Base-by-base conservation (phyloP, 768 basidiomycete species). In the Sarcodon aspratus region DNA sequence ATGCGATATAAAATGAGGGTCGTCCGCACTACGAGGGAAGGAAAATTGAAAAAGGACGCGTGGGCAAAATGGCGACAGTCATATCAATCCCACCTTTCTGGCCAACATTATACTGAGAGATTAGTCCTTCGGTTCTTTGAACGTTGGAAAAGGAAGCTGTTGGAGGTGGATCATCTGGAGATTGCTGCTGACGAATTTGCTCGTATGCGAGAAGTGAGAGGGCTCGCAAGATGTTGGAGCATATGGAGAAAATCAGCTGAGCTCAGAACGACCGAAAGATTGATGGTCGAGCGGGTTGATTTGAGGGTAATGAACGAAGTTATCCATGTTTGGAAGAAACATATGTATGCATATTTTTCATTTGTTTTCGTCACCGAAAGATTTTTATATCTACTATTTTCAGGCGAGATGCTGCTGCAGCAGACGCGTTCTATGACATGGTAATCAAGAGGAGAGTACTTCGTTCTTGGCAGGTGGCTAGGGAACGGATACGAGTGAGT, bases 1-100 rank as follows among this genome's bases (percentile, higher is more conserved):
- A 87, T 87, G 83, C 80, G 84, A 31, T 55, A 66, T 53, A 82
- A 76, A 59, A 86, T 87, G 78, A n/a, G n/a, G 57, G 59, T 63
- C 9, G 66, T 84, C 33, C 76, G 75, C 53, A 75, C 76, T 51
- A 78, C 66, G 51, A 71, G 72, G 49, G 80, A 85, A 31, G 50
- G 56, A 6, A 72, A 73, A 55, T 58, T 85, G 42, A 61, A 70
- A 55, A 75, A 67, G 54, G 75, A 80, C 54, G 73, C 74, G 7
- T 85, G 82, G 80, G 67, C 61, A 37, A 74, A 74, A 56, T 90
- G 88, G 88, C 71, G 74, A 37, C 80, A 77, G 50, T 65, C 70
- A 8, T 71, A 78, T 52, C 69, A 66, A n/a, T 69, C 69, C 9
- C 73, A 65, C 44, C 59, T 77, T 1, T 73, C 80, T 11, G 70